A percentile compares a stretch with the other conserved stretches of the same genome.
phyloP scores from a whole-genome alignment of 2,329 filamentous ascomycete species.

The Diaporthe capsici region DNA sequence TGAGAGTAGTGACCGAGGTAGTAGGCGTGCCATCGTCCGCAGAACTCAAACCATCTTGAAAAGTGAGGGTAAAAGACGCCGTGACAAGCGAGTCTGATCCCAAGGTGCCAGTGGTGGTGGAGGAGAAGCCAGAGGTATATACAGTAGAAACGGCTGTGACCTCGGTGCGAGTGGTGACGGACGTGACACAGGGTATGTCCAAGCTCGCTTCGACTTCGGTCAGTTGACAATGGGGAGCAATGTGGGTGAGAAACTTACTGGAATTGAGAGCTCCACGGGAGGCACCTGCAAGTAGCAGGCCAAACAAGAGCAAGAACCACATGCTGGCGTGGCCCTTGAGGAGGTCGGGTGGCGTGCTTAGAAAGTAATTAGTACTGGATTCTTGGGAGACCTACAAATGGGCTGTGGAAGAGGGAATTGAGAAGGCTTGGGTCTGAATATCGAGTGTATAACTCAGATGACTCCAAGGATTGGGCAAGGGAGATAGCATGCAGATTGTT shows the following conservation, averaged over 20 bases:
- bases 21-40: not conserved
- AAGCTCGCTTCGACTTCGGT: not conserved
- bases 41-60: not conserved
- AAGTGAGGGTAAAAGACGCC: not conserved
- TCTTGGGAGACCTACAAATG: not conserved
- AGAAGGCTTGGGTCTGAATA: not conserved
- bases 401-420: not conserved
- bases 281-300: slow-evolving; percentile 5
- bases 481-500: not conserved
- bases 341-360: not conserved
- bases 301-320: slow-evolving; percentile 9
- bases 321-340: not conserved
- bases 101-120: not conserved
- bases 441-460: not conserved
- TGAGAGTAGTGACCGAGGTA: not conserved
- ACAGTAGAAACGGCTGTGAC: not conserved
- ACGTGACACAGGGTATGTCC: not conserved
- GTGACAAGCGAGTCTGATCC: not conserved
- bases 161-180: not conserved
- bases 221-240: not conserved
- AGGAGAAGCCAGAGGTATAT: not conserved
- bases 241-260: not conserved
- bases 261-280: not conserved
- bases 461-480: not conserved
- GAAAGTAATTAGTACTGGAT: not conserved